Base-by-base conservation (phyloP, 2,329 filamentous ascomycete species). In the Fusarium sambucinum region DNA sequence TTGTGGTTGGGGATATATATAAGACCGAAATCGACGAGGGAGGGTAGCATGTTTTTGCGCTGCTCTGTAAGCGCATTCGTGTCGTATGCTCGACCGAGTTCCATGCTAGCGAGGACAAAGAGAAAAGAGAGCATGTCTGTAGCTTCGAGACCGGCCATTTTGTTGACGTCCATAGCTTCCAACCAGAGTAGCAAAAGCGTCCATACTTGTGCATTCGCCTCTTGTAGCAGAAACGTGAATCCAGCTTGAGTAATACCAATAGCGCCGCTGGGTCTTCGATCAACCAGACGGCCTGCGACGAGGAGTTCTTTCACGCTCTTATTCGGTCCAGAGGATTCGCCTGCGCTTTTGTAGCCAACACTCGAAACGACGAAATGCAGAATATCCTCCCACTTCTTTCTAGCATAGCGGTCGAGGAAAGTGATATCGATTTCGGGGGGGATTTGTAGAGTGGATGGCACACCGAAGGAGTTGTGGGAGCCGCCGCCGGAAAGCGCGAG, bases 201-300 rank as follows among this genome's bases (percentile, higher is more conserved):
- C 96, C 96, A 99, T 35, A 99, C 94, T 79, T 99, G 96, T 0
- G 95, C 94, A 77, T 97, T 98, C 61, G 95, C 91, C 76, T 97
- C 95, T 75, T 98, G 95, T 11, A 99, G 84, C 58, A 99, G 84
- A 75, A 99, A 99, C 0, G 93, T 94, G 77, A 99, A 99, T 10
- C 96, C 96, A 4, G 92, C 89, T 76, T 97, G 90, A 0, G 96
- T 99, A 73, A 99, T 99, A 55, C 87, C 88, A 12, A 93, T 85
- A 55, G 81, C 96, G 42, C 87, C 88, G 10, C 90, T 87, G 14
- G 83, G 81, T 4, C 82, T 80, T 38, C 82, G 80, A 75, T 93
- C 90, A 21, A 99, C 94, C 11, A 98, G 87, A 53, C 91, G 87
- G 5, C 96, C 96, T 1, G 89, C 87, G 70, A 94, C 85, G 47